phyloP scores from a whole-genome alignment of 192 early-diverging fungal species.

The Umbelopsis sp. region DNA sequence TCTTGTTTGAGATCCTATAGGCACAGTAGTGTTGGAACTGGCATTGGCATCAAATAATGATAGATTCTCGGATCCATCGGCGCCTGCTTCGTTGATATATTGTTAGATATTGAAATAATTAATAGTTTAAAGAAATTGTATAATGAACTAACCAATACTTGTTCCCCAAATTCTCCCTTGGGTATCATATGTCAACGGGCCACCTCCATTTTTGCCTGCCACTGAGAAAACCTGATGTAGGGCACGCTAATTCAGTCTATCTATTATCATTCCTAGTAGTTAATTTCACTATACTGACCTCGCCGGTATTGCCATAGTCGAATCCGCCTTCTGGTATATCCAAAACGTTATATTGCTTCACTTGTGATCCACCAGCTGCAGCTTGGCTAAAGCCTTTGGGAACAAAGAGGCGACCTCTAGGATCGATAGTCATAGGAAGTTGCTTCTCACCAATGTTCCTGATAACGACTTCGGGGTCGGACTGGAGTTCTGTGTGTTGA shows the following conservation, averaged over 20 bases:
- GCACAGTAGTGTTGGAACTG: conserved; percentile 1
- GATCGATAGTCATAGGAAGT: conserved; percentile 29
- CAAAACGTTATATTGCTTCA: not conserved
- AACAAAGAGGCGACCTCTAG: conserved; percentile 28
- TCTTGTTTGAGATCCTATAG: conserved; percentile 15
- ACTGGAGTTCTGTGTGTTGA: conserved; percentile 24
- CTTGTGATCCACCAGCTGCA: not conserved
- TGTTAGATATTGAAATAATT: not conserved
- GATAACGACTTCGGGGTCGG: conserved; percentile 12
- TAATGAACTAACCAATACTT: not conserved
- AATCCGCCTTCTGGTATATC: conserved; percentile 21
- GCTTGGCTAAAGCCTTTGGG: conserved; percentile 18
- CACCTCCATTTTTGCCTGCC: conserved; percentile 25
- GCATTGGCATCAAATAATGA: not conserved
- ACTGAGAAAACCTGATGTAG: conserved; percentile 15
- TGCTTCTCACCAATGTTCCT: conserved; percentile 21
- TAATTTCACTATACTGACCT: not conserved
- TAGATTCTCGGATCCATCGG: not conserved
- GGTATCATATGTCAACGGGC: conserved; percentile 31
- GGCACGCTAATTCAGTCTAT: not conserved
- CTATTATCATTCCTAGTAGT: too few relatives aligned
- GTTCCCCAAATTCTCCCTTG: conserved; percentile 35
- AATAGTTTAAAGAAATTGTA: not conserved
- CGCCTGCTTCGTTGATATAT: not conserved
- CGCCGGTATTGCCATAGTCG: conserved; percentile 32